Evolutionary conservation across 805 yeast genomes (phyloP).

Genomic region (Geotrichum ghanense): DNA sequence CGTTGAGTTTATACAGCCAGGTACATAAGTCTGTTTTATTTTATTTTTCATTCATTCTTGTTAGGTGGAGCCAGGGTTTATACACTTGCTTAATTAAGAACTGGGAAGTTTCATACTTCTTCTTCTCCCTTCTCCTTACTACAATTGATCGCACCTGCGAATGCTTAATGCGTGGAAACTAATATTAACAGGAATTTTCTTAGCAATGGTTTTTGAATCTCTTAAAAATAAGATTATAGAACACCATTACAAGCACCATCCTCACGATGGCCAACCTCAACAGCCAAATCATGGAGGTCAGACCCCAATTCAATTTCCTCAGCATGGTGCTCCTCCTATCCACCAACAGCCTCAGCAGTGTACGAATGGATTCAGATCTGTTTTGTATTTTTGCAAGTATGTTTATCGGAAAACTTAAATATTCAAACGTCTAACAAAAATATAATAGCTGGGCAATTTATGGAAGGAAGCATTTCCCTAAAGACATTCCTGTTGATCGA

Average conservation of each 20-base stretch:
- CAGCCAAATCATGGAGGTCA: no score
- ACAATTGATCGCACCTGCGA: neutral
- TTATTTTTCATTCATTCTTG: no score
- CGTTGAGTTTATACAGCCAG: neutral
- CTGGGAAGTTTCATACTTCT: no score
- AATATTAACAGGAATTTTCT: neutral
- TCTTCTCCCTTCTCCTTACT: no score
- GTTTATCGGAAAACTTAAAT: neutral
- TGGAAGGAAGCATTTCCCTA: constrained; percentile 44
- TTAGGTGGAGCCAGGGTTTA: no score
- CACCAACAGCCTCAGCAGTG: neutral
- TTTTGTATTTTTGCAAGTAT: constrained; percentile 15
- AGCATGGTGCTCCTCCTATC: neutral
- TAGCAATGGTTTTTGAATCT: neutral
- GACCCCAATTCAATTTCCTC: neutral
- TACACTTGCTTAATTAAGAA: no score
- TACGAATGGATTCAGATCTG: constrained; percentile 9
- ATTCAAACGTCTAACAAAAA: neutral
- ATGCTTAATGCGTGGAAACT: neutral
- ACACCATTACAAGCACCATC: neutral
- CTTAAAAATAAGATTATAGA: neutral
- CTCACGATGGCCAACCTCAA: neutral
- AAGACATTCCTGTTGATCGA: constrained; percentile 43
- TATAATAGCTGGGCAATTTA: constrained; percentile 49
- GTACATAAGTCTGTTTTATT: no score